Conservation (phyloP, 345 rosid species). For the Salix exigua region DNA sequence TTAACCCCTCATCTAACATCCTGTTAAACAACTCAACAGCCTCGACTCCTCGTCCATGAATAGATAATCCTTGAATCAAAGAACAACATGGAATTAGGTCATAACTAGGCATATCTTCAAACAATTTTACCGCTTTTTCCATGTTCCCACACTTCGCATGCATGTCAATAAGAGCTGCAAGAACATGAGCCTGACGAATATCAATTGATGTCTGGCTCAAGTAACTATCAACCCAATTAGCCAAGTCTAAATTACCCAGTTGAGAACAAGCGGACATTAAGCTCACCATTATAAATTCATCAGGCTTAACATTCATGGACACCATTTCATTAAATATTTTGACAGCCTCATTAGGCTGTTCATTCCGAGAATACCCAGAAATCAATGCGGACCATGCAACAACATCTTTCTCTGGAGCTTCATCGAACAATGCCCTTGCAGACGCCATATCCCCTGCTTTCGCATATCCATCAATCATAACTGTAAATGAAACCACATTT, state of each 20-base stretch:
- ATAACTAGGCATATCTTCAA: slow-evolving; percentile 46
- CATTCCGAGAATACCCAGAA: slow-evolving; percentile 62
- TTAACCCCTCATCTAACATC: slow-evolving; percentile 58
- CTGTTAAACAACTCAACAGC: slow-evolving; percentile 51
- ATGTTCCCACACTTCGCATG: slow-evolving; percentile 73
- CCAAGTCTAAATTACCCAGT: slow-evolving; percentile 49
- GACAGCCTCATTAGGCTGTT: slow-evolving; percentile 49
- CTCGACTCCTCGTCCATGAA: slow-evolving; percentile 44
- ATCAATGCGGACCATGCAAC: slow-evolving; percentile 61
- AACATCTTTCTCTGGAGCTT: slow-evolving; percentile 40
- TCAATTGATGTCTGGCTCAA: slow-evolving; percentile 36
- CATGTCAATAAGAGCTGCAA: slow-evolving; percentile 71
- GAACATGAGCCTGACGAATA: slow-evolving; percentile 40
- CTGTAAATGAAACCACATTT: slow-evolving; percentile 36
- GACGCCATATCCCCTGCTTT: slow-evolving; percentile 44
- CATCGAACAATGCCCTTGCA: slow-evolving; percentile 49
- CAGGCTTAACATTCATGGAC: slow-evolving; percentile 42
- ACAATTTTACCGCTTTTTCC: slow-evolving; percentile 51
- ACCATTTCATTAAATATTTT: slow-evolving; percentile 39
- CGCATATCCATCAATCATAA: slow-evolving; percentile 49
- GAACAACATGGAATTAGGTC: slow-evolving; percentile 56
- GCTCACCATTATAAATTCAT: slow-evolving; percentile 41
- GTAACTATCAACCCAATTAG: slow-evolving; percentile 54
- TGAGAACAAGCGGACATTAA: slow-evolving; percentile 67
- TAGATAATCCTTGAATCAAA: slow-evolving; percentile 61